Evolutionary conservation across 208 protist species (phyloP), one percentile per base, ranked within the genome.

Genomic region (Leishmania guyanensis): DNA sequence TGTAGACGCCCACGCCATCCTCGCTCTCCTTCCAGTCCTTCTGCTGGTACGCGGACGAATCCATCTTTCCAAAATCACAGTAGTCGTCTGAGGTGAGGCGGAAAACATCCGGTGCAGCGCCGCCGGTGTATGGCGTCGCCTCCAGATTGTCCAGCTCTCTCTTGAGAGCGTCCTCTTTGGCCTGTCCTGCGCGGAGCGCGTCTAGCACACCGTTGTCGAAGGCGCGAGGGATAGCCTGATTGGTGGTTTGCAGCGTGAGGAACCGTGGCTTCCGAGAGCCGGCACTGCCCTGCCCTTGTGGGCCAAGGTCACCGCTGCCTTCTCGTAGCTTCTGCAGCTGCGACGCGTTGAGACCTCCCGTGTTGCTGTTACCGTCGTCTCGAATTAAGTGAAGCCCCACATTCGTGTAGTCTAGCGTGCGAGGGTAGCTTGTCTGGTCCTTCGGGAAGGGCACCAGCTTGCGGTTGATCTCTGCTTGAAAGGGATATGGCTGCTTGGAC

Each of bases 21-120:
- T 77, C 84, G 22, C 77, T 81, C 60, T 89, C 85, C 46, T 81
- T 83, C 48, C 36, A 50, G 77, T 94, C 86, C 64, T 78, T 89
- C 46, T 94, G 92, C 54, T 90, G 90, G 75, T 90, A 96, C 53
- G 91, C 92, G 33, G 89, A 91, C 26, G 92, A 89, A 75, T 95
- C 91, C 82, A 98, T 90, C 22, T 83, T 86, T 50, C 88, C 88
- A 64, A 93, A 92, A 84, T 98, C 90, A 84, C 91, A 95, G 86
- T 98, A 94, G 78, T 98, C 95, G 76, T 94, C 90, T 12, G 95
- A 97, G 36, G 93, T 95, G n/a, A 95, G 86, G 29, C 92, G 86
- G 76, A 92, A 98, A 39, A 78, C 80, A 79, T 95, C 85, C 12
- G 93, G 91, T 0, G 87, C 84, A 20, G 65, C 78, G 33, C 84